Percentiles rank a stretch among this genome's conserved stretches.
Evolutionary conservation across 2,329 filamentous ascomycete species (phyloP).

Genomic region (Diaporthe australafricana): DNA sequence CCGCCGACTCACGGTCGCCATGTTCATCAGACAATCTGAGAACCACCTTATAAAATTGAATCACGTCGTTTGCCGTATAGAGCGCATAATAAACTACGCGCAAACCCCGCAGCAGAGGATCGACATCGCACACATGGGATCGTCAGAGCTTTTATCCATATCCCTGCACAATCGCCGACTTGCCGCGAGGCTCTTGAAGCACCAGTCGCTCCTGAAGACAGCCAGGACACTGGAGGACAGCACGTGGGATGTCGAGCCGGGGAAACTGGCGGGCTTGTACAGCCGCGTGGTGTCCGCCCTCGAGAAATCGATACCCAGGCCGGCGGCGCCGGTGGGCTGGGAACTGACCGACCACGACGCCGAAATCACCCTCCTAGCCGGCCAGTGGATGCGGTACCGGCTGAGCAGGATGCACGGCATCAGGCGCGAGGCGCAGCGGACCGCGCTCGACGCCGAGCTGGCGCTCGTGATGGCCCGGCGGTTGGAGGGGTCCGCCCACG

Average conservation of each 20-base stretch:
- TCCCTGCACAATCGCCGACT: constrained; percentile 7
- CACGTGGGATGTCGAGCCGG: constrained; percentile 29
- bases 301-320: constrained; percentile 6
- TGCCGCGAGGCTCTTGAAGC: constrained; percentile 30
- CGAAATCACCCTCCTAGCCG: constrained; percentile 4
- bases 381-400: constrained; percentile 33
- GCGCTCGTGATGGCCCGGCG: not conserved
- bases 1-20: constrained; percentile 29
- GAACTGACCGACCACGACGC: not conserved
- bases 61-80: not conserved
- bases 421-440: constrained; percentile 8
- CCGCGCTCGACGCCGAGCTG: constrained; percentile 24
- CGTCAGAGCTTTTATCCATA: not conserved
- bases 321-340: constrained; percentile 12
- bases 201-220: constrained; percentile 32
- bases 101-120: not conserved
- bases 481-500: not conserved
- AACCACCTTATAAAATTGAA: constrained; percentile 28
- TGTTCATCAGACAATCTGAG: constrained; percentile 35
- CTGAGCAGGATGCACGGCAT: constrained; percentile 30
- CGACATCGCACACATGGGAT: not conserved
- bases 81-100: not conserved
- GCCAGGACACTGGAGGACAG: constrained; percentile 13
- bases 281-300: not conserved
- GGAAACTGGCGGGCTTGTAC: not conserved